Percentiles rank a stretch among this genome's conserved stretches.
Conservation (phyloP, 768 basidiomycete genomes). For the Lactarius pseudohatsudake region DNA sequence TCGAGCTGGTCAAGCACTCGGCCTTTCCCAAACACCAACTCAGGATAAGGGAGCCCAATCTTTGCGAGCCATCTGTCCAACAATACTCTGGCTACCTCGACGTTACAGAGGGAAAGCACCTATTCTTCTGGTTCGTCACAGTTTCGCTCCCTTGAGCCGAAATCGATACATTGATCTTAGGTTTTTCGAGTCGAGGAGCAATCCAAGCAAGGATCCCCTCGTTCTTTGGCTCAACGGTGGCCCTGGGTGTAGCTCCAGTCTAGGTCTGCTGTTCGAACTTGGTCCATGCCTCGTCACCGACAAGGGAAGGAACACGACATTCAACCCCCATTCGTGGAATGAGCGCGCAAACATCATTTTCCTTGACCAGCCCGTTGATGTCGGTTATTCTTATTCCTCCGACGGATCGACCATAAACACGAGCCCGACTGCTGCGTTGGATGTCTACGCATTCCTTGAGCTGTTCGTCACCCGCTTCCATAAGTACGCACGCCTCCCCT, state of each 20-base stretch:
- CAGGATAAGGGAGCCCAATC: slow-evolving; percentile 42
- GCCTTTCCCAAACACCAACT: slow-evolving; percentile 41
- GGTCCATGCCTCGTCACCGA: slow-evolving; percentile 28
- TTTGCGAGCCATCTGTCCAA: slow-evolving; percentile 53
- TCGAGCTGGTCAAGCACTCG: slow-evolving; percentile 43
- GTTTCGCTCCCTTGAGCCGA: background rate
- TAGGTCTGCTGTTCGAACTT: slow-evolving; percentile 28
- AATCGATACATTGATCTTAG: slow-evolving; percentile 38
- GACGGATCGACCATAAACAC: slow-evolving; percentile 73
- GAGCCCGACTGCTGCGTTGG: slow-evolving; percentile 85
- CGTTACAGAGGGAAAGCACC: slow-evolving; percentile 51
- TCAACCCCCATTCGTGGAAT: slow-evolving; percentile 88
- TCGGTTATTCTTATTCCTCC: slow-evolving; percentile 85
- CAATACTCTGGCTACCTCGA: slow-evolving; percentile 60
- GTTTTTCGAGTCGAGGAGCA: slow-evolving; percentile 85
- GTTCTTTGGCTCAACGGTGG: slow-evolving; percentile 91
- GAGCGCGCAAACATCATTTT: slow-evolving; percentile 73
- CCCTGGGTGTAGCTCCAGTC: slow-evolving; percentile 40
- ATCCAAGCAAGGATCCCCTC: slow-evolving; percentile 76
- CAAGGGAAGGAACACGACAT: slow-evolving; percentile 56
- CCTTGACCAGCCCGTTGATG: slow-evolving; percentile 80
- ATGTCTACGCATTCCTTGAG: slow-evolving; percentile 84
- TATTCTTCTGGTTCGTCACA: slow-evolving; percentile 55
- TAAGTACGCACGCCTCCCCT: slow-evolving; percentile 64
- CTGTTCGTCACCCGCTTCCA: slow-evolving; percentile 78